Evolutionary conservation across 116 monocot genomes (phyloP).

Genomic region (Papilionanthe hybrid): DNA sequence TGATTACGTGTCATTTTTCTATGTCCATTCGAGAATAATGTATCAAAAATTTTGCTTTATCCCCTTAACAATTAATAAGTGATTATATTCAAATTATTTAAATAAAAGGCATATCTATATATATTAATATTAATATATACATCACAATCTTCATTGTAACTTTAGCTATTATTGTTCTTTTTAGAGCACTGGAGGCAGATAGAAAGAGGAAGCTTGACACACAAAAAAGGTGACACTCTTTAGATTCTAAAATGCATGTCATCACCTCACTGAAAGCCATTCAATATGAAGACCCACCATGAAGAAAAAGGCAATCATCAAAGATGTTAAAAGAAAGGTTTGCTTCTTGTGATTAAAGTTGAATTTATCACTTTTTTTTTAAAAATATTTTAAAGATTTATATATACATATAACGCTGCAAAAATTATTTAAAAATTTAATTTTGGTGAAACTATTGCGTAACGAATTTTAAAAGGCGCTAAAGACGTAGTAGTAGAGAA

Average conservation of each 20-base stretch:
- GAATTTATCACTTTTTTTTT: no score
- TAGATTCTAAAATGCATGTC: not conserved
- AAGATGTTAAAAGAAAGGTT: no score
- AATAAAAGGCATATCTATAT: no score
- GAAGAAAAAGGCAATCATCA: no score
- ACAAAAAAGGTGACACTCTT: not conserved
- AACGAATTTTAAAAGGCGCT: no score
- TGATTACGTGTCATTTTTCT: no score
- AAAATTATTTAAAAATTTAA: no score
- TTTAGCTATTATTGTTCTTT: not conserved
- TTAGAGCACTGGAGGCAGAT: not conserved
- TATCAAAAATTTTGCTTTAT: not conserved
- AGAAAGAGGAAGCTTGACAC: not conserved
- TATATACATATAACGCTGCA: no score
- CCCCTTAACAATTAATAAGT: not conserved
- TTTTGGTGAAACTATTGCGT: no score
- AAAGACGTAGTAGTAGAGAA: not conserved
- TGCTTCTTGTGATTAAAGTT: no score
- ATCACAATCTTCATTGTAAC: not conserved
- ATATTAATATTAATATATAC: not conserved
- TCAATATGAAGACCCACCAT: no score
- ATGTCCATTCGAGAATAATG: not conserved
- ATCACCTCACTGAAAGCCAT: not conserved
- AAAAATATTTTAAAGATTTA: no score
- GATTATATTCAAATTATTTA: not conserved